Evolutionary conservation across 2,329 filamentous ascomycete species (phyloP), one percentile per base, ranked within the genome.

Genomic region (Exserohilum rostratum): DNA sequence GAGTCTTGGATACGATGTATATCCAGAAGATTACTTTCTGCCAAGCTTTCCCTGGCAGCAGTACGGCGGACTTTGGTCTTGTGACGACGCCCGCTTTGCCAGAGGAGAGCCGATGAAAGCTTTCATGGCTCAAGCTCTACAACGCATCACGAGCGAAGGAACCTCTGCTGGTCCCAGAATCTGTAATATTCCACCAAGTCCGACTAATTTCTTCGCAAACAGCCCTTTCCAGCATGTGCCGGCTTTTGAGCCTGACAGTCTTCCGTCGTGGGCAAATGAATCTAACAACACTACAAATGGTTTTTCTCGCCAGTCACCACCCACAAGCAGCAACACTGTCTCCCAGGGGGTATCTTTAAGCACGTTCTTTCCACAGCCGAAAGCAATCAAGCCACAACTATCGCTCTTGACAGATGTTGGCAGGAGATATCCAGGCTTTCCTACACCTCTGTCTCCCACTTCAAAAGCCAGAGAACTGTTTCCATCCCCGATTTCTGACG

Each of bases 61-160:
- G 47, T 76, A 74, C 54, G 72, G 72, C 10, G 69, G 71, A 29
- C 64, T 76, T 11, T 76, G 73, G 71, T 67, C 70, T 17, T 62
- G 70, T 29, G 70, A 74, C 11, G 72, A 75, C 45, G 69, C 70
- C 38, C 70, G 74, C n/a, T 76, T 76, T 53, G 71, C 74, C 43
- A 65, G 68, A 30, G 60, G 64, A 9, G 62, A 67, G 29, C 58
- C 50, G 4, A 52, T 74, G 18, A 64, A 65, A 10, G 38, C 64
- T 22, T 44, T 67, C 6, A 63, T 52, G 43, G 66, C 67, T 35
- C 59, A 70, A 38, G 64, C 64, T 27, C 58, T 74, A 40, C 68
- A 71, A 35, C 61, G 62, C 3, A 68, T 74, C 22, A 71, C 72
- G 2, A 43, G 69, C 42, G 63, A 69, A 45, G 69, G 70, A 7